Evolutionary conservation across 176 grass and related monocot genomes (phyloP), one percentile per base, ranked within the genome.

Genomic region (Oryza glumipatula): DNA sequence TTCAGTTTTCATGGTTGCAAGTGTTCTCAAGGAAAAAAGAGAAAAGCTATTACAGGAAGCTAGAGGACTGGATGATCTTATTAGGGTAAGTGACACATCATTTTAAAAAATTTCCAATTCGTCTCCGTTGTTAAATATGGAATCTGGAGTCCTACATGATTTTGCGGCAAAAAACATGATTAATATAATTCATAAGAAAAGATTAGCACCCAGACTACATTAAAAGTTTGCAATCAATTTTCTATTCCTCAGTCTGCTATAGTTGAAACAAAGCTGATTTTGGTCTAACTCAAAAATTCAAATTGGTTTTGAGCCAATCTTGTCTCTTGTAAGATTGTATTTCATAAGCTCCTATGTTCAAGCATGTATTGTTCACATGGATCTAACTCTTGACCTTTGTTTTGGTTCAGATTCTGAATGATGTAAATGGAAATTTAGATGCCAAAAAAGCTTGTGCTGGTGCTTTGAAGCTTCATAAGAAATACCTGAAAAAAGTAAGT

Each of bases 1-100:
- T 90, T 94, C 97, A 58, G 97, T 99, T 86, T 99, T 99, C 86
- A 92, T 99, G 70, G 97, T 99, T 85, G 97, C 97, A 24, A 94
- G 97, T 84, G 97, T 99, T 82, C 90, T 99, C 35, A 99, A 99
- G 82, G 97, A 99, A 79, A 96, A 99, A 76, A 99, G 97, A 79
- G 88, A 94, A 19, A 98, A 88, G 24, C 71, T 99, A 35, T 68
- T 99, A 80, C 90, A 88, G 23, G 97, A 99, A 89, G 97, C 97
- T 48, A 91, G 93, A 36, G 97, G 97, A 43, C 70, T 99, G 39
- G 97, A 99, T 89, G 97, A 99, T 88, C 91, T 99, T 78, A 83
- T 99, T 76, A 96, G 91, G 90, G 97, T 99, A 86, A 65, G 70
- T 22, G 9, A 9, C 9, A 69, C 39, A 54, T 81, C 30, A 11